Base-by-base conservation (phyloP, 768 basidiomycete genomes). In the Chlorophyllum brunneum region DNA sequence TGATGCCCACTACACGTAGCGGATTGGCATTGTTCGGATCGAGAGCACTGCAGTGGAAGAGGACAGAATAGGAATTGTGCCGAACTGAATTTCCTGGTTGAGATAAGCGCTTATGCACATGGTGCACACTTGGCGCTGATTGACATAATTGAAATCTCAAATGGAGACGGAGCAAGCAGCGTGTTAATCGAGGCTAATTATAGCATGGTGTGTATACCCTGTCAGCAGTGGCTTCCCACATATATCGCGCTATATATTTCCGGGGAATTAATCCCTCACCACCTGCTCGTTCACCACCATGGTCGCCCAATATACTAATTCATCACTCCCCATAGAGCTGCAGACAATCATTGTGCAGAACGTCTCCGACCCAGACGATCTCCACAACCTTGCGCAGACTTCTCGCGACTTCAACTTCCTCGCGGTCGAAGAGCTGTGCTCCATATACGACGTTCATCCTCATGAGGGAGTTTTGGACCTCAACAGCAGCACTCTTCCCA, bases 391-490 rank as follows among this genome's bases (percentile, higher is more conserved):
- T 11, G 51, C 51, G 3, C 51, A 45, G n/a, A 16, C 20, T 16
- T 53, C 51, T 8, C 51, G 51, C 44, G 37, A 53, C 51, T 26
- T 53, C 43, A 53, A 53, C 15, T 46, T 53, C 36, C 51, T 53
- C 22, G 33, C 44, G 11, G 36, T 53, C 34, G 36, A 30, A 3
- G 20, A 39, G 33, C 16, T 46, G 22, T 53, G 51, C 16, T 46
- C 51, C 4, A 39, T 37, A 37, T 46, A 53, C 37, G 26, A 37
- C 11, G 16, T 53, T 20, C 34, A 46, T 5, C 34, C 37, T 22
- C 27, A 27, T 10, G n/a, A 16, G 13, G 51, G 36, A 10, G 31
- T 20, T 4, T 30, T 53, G 20, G 16, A 22, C 3, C 51, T 53
- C 23, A 37, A 53, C 6, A 23, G 18, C 9, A 5, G 15, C 3